Evolutionary conservation across 2,329 filamentous ascomycete genomes (phyloP).

Genomic region (Alternaria conjuncta): DNA sequence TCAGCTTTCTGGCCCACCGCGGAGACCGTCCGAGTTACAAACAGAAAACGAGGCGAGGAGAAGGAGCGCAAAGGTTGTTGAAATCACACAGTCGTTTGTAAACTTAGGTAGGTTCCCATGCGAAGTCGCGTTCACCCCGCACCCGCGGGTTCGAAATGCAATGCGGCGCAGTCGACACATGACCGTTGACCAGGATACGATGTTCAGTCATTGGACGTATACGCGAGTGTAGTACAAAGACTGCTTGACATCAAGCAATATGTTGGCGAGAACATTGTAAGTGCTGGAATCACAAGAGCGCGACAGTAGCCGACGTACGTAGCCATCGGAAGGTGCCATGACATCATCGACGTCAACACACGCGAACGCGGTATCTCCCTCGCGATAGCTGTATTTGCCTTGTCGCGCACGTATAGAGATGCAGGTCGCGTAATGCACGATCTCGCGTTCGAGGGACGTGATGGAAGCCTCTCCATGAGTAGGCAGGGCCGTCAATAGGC

Average conservation of each 20-base stretch:
- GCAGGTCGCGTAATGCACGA: fast-evolving
- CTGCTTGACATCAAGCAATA: too few species aligned
- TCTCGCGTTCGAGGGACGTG: not conserved
- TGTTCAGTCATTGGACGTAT: not conserved
- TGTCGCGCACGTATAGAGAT: not conserved
- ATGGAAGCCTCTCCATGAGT: not conserved
- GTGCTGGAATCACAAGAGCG: too few species aligned
- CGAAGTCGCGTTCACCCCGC: not conserved
- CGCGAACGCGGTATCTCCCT: too few species aligned
- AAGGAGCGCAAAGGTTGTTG: not conserved
- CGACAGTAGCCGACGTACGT: too few species aligned
- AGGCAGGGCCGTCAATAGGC: not conserved
- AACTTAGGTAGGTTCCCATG: too few species aligned
- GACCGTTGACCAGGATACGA: not conserved
- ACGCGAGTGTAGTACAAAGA: not conserved
- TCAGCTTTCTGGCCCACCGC: not conserved
- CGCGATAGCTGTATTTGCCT: fast-evolving
- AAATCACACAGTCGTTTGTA: too few species aligned
- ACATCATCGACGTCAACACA: not conserved
- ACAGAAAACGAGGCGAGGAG: too few species aligned
- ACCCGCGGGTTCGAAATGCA: not conserved
- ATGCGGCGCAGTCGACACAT: not conserved
- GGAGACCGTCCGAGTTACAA: fast-evolving
- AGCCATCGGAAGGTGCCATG: not conserved
- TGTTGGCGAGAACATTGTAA: not conserved